These are phyloP conservation scores for Chondrus crispus DNA, from an alignment of 23 red algal species.

Conservation along the genomic window DNA sequence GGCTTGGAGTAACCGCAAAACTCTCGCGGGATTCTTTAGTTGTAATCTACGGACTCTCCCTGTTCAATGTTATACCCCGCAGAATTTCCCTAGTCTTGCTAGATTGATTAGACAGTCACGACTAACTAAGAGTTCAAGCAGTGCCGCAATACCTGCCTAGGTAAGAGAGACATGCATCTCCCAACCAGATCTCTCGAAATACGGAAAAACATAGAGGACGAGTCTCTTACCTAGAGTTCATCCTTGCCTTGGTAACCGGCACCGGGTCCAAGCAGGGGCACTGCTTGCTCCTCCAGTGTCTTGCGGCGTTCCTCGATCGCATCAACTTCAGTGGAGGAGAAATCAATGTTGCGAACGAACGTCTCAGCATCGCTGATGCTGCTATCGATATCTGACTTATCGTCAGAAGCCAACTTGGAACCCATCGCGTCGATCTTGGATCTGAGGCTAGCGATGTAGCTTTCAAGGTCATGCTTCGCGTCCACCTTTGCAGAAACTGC, in stretches of 20 bases:
- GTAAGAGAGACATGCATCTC: too few species aligned
- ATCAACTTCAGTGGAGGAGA: slow-evolving; percentile 52
- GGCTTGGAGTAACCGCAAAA: too few species aligned
- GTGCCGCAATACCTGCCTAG: too few species aligned
- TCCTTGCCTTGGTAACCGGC: slow-evolving; percentile 52
- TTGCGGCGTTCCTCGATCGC: slow-evolving; percentile 60
- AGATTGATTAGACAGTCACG: too few species aligned
- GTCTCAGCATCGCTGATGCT: slow-evolving; percentile 50
- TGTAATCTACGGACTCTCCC: too few species aligned
- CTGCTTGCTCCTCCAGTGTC: slow-evolving; percentile 43
- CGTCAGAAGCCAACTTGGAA: slow-evolving; percentile 49
- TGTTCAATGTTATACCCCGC: too few species aligned
- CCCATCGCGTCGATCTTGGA: slow-evolving; percentile 58
- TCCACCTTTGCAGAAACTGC: slow-evolving; percentile 68
- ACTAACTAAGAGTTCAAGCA: too few species aligned
- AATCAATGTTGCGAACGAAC: slow-evolving; percentile 60
- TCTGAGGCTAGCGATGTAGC: slow-evolving; percentile 74
- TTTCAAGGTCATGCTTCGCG: slow-evolving; percentile 85
- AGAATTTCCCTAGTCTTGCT: too few species aligned
- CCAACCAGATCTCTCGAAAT: too few species aligned
- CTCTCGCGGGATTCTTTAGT: too few species aligned
- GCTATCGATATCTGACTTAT: slow-evolving; percentile 51
- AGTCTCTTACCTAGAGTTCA: slow-evolving; percentile 42
- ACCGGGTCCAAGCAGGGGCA: slow-evolving; percentile 27
- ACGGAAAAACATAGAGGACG: too few species aligned